A percentile compares a stretch with the other conserved stretches of the same genome.
Evolutionary conservation across 805 yeast species (phyloP).

Genomic region (Aciculoconidium aculeatum): DNA sequence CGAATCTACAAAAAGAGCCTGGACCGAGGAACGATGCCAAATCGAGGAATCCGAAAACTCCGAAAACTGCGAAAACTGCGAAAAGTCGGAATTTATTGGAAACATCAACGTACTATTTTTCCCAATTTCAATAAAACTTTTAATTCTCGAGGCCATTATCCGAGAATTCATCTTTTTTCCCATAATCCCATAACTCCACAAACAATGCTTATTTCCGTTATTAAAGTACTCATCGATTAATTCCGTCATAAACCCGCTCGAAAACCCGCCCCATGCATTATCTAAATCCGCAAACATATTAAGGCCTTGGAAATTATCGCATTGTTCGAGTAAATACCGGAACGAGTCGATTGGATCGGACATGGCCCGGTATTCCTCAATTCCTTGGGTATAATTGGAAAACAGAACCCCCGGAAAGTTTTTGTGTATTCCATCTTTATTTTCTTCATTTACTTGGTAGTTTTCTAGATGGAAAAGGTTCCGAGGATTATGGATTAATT

Average conservation of each 20-base stretch:
- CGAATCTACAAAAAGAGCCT: slow-evolving; percentile 28
- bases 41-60: slow-evolving; percentile 14
- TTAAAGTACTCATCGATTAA: slow-evolving; percentile 65
- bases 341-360: slow-evolving; percentile 46
- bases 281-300: slow-evolving; percentile 67
- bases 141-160: slow-evolving; percentile 34
- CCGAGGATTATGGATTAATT: slow-evolving; percentile 59
- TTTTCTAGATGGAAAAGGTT: slow-evolving; percentile 48
- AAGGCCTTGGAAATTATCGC: slow-evolving; percentile 71
- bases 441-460: slow-evolving; percentile 18
- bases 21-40: slow-evolving; percentile 38
- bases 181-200: slow-evolving; percentile 31
- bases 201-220: slow-evolving; percentile 29
- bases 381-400: slow-evolving; percentile 49
- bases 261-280: slow-evolving; percentile 80
- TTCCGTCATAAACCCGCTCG: slow-evolving; percentile 44
- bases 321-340: slow-evolving; percentile 61
- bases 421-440: slow-evolving; percentile 17
- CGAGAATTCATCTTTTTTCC: slow-evolving; percentile 25
- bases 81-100: slow-evolving; percentile 38
- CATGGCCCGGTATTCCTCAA: slow-evolving; percentile 43
- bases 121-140: slow-evolving; percentile 39
- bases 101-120: slow-evolving; percentile 48
- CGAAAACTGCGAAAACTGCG: slow-evolving; percentile 2
- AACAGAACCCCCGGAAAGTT: slow-evolving; percentile 36